phyloP scores from a whole-genome alignment of 331 rosid species.

The Quercus tomentella region DNA sequence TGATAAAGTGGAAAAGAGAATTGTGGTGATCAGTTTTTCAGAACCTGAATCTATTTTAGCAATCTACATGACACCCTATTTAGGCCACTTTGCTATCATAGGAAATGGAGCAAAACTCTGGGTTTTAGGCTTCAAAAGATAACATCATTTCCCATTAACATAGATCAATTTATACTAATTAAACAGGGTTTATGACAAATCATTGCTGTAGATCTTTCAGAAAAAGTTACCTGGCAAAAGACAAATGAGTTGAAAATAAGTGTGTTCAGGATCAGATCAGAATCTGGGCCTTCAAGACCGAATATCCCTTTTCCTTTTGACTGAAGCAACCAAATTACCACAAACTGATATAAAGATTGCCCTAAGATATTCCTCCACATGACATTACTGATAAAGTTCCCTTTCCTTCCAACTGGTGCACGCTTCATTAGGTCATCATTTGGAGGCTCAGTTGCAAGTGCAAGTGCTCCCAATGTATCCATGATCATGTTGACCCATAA shows the following conservation, averaged over 20 bases:
- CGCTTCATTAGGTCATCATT: slow-evolving; percentile 82
- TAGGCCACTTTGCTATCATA: too few relatives aligned
- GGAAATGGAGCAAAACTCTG: too few relatives aligned
- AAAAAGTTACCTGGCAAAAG: slow-evolving; percentile 75
- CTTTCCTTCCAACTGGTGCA: slow-evolving; percentile 81
- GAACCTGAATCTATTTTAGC: too few relatives aligned
- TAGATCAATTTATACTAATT: not conserved
- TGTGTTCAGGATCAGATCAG: slow-evolving; percentile 75
- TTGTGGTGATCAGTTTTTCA: too few relatives aligned
- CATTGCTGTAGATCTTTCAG: not conserved
- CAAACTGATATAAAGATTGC: slow-evolving; percentile 80
- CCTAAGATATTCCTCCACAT: slow-evolving; percentile 99
- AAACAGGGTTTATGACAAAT: not conserved
- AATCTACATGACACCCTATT: too few relatives aligned
- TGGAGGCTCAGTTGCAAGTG: slow-evolving; percentile 99
- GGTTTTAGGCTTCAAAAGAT: too few relatives aligned
- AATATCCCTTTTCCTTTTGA: slow-evolving; percentile 66
- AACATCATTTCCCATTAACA: not conserved
- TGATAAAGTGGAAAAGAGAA: too few relatives aligned
- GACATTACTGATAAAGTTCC: slow-evolving; percentile 84
- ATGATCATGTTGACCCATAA: slow-evolving; percentile 99
- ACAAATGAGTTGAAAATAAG: slow-evolving; percentile 88
- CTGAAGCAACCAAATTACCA: slow-evolving; percentile 82
- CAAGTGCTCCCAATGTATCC: slow-evolving; percentile 97
- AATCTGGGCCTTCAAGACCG: slow-evolving; percentile 48